phyloP scores from a whole-genome alignment of 2,329 filamentous ascomycete species.

The Fusarium sp. region DNA sequence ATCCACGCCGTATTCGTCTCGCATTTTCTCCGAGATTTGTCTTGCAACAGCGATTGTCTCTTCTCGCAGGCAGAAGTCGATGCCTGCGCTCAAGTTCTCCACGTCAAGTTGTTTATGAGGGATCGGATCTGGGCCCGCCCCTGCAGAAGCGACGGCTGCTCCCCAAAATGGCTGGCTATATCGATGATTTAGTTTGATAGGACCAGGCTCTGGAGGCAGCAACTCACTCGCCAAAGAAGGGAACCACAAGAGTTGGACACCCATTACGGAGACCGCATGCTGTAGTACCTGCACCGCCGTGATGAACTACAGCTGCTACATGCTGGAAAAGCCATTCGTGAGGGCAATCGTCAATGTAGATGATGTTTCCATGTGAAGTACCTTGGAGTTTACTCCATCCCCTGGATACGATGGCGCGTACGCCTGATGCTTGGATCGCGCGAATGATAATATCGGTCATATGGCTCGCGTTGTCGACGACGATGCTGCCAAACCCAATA shows the following conservation, averaged over 20 bases:
- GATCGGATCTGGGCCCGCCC: background rate
- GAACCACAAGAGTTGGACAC: background rate
- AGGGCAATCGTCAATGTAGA: background rate
- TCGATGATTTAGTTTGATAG: background rate
- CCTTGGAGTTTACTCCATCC: background rate
- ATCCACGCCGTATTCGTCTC: too few relatives aligned
- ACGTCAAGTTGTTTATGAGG: background rate
- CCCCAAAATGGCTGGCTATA: slow-evolving; percentile 5
- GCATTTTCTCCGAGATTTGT: background rate
- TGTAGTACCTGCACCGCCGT: too few relatives aligned
- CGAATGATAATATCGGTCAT: background rate
- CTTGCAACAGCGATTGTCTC: too few relatives aligned
- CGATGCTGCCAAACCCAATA: background rate
- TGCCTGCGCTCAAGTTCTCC: background rate
- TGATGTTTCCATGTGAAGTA: background rate
- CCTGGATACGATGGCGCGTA: background rate
- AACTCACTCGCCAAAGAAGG: background rate
- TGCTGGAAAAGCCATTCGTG: background rate
- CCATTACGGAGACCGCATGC: background rate
- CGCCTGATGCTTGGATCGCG: background rate
- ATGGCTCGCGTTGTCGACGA: background rate
- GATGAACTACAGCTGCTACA: background rate
- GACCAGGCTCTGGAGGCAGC: too few relatives aligned
- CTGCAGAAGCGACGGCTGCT: background rate
- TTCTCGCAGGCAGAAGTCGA: background rate